Evolutionary conservation across 129 eudicot species (phyloP).

Genomic region (Lonicera japonica): DNA sequence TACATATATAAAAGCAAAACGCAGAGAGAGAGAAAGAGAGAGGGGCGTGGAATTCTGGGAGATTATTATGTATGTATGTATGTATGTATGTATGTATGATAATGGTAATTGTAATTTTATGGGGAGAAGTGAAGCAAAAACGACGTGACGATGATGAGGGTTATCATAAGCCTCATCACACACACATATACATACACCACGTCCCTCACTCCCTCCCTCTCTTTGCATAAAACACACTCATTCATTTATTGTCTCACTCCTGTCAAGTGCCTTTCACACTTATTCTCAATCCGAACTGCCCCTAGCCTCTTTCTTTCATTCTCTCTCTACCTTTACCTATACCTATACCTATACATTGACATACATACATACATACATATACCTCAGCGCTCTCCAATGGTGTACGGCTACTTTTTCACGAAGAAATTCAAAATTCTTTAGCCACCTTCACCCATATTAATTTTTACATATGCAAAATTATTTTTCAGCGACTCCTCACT

Average conservation of each 20-base stretch:
- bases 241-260: conserved; percentile 33
- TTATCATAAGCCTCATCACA: conserved; percentile 38
- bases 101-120: too few relatives aligned
- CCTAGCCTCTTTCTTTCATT: conserved; percentile 10
- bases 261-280: conserved; percentile 56
- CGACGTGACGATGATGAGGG: conserved; percentile 63
- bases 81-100: too few relatives aligned
- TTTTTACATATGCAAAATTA: background rate
- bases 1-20: too few relatives aligned
- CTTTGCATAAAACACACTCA: too few relatives aligned
- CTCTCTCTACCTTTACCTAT: background rate
- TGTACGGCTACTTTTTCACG: too few relatives aligned
- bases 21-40: background rate
- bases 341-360: background rate
- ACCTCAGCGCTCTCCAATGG: too few relatives aligned
- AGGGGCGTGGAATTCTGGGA: conserved; percentile 14
- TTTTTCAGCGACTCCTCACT: too few relatives aligned
- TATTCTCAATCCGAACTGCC: conserved; percentile 62
- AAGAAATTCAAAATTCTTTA: too few relatives aligned
- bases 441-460: too few relatives aligned
- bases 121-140: conserved; percentile 37
- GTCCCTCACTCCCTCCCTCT: background rate
- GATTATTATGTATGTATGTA: too few relatives aligned
- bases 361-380: background rate
- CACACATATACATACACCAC: too few relatives aligned